Evolutionary conservation across 371 early-diverging fungal genomes (phyloP).

Genomic region (Thermomucor indicae-seudaticae): DNA sequence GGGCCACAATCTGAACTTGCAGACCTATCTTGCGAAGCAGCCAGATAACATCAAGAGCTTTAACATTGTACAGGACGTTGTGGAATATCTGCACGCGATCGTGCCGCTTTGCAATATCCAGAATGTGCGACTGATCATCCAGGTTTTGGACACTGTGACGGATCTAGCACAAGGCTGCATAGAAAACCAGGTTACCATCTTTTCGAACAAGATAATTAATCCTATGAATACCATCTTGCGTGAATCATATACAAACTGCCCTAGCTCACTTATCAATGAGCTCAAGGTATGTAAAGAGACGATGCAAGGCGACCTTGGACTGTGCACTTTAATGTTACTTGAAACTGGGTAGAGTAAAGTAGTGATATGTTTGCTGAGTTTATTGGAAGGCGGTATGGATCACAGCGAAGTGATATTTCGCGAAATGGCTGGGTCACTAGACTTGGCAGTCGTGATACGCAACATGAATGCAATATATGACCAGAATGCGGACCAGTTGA

Average conservation of each 20-base stretch:
- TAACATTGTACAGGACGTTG: constrained; percentile 50
- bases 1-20: constrained; percentile 52
- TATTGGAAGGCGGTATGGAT: constrained; percentile 53
- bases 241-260: constrained; percentile 28
- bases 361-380: constrained; percentile 41
- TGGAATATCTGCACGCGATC: constrained; percentile 51
- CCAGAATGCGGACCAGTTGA: constrained; percentile 11
- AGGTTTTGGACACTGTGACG: constrained; percentile 54
- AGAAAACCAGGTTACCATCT: constrained; percentile 43
- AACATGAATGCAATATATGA: constrained; percentile 34
- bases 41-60: constrained; percentile 58
- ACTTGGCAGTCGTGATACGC: constrained; percentile 26
- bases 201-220: constrained; percentile 48
- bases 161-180: constrained; percentile 49
- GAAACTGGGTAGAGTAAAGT: constrained; percentile 34
- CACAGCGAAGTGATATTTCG: constrained; percentile 43
- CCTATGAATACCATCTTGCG: constrained; percentile 47
- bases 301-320: neutral
- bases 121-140: constrained; percentile 45
- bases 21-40: constrained; percentile 47
- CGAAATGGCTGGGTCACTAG: constrained; percentile 44
- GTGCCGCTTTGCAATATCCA: constrained; percentile 38
- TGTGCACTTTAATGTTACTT: neutral
- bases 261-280: constrained; percentile 22
- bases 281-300: constrained; percentile 27